Evolutionary conservation across 2,329 filamentous ascomycete species (phyloP).

Genomic region (Calonectria leucothoes): DNA sequence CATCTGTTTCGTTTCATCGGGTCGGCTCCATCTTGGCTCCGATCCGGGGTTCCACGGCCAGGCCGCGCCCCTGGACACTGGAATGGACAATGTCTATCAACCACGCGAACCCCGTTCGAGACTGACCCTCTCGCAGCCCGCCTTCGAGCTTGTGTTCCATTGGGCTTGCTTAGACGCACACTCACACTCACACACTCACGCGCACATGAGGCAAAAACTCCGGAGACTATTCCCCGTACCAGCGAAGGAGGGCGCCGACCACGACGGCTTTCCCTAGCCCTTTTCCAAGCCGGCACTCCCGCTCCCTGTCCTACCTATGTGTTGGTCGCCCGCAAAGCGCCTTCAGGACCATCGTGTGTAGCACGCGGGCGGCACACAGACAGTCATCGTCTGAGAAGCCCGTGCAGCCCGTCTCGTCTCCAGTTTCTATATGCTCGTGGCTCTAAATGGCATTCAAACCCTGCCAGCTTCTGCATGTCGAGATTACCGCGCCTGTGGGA

Average conservation of each 20-base stretch:
- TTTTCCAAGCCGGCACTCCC: neutral
- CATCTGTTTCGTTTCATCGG: neutral
- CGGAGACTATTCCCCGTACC: neutral
- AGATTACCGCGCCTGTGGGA: slow-evolving; percentile 27
- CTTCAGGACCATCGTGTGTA: neutral
- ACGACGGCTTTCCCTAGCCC: neutral
- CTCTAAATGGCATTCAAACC: slow-evolving; percentile 20
- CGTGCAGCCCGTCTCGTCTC: slow-evolving; percentile 1
- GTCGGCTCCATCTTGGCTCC: neutral
- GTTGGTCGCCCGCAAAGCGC: slow-evolving; percentile 11
- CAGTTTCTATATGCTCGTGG: slow-evolving; percentile 7
- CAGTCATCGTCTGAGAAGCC: slow-evolving; percentile 6
- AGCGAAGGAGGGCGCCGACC: neutral
- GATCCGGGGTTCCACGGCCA: neutral
- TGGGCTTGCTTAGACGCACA: neutral
- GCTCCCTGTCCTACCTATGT: neutral
- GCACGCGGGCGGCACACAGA: slow-evolving; percentile 5
- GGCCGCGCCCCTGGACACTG: slow-evolving; percentile 13
- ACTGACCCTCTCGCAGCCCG: neutral
- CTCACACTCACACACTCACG: neutral
- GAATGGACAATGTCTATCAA: slow-evolving; percentile 11
- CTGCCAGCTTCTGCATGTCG: slow-evolving; percentile 20
- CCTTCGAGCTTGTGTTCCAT: neutral
- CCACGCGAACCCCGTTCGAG: slow-evolving; percentile 15
- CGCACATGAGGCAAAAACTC: neutral